Conservation (phyloP, 495 filamentous ascomycete genomes). For the Podospora pseudocomata region DNA sequence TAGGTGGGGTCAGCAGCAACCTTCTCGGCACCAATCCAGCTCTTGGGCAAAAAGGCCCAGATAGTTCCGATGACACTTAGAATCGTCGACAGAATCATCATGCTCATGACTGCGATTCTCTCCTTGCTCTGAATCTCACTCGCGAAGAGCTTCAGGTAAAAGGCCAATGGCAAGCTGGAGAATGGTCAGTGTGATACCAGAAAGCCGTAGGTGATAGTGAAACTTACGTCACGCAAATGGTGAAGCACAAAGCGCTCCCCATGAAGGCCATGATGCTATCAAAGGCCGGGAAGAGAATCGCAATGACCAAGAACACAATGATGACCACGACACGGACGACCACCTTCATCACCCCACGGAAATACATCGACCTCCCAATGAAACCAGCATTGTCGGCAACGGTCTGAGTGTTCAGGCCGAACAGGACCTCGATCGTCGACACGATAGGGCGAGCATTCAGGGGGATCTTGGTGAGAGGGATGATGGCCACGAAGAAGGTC, state of each 20-base stretch:
- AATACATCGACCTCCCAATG: conserved; percentile 53
- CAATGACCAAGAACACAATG: conserved; percentile 44
- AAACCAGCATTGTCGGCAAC: conserved; percentile 43
- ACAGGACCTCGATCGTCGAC: conserved; percentile 73
- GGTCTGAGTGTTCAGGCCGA: conserved; percentile 61
- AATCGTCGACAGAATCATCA: conserved; percentile 65
- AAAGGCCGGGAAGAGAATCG: conserved; percentile 82
- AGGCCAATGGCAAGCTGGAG: conserved; percentile 65
- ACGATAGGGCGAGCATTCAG: conserved; percentile 88
- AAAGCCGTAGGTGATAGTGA: conserved; percentile 6
- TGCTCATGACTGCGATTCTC: conserved; percentile 59
- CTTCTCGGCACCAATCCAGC: conserved; percentile 43
- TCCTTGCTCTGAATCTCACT: conserved; percentile 65
- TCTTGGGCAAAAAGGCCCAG: conserved; percentile 81
- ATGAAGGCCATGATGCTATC: conserved; percentile 93
- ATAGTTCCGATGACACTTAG: conserved; percentile 76
- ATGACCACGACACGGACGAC: conserved; percentile 54
- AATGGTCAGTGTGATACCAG: not conserved
- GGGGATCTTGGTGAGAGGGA: conserved; percentile 91
- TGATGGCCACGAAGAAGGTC: conserved; percentile 81
- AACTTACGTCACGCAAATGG: conserved; percentile 78
- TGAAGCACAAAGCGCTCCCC: conserved; percentile 87
- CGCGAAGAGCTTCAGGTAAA: conserved; percentile 92
- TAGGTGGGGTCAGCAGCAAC: not conserved
- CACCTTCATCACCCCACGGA: conserved; percentile 57